Conservation (phyloP, 2,329 filamentous ascomycete genomes). For the Claviceps arundinis region DNA sequence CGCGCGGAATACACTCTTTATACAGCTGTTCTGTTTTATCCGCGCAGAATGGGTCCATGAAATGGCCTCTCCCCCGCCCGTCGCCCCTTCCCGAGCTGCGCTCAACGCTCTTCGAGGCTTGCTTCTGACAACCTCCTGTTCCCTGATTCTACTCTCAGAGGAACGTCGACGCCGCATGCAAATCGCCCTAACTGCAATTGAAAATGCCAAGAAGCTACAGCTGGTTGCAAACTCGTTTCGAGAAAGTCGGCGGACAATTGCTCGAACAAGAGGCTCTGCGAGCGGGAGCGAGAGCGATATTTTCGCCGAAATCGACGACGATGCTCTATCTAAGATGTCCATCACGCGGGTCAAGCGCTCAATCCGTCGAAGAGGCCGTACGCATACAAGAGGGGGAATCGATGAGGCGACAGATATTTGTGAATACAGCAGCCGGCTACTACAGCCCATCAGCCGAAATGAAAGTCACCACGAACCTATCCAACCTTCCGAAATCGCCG, state of each 20-base stretch:
- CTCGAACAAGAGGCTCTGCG: conserved; percentile 13
- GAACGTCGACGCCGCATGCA: conserved; percentile 43
- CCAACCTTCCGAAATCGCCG: background rate
- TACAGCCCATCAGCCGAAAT: background rate
- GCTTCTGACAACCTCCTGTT: conserved; percentile 43
- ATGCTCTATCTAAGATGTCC: conserved; percentile 11
- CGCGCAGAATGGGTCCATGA: conserved; percentile 14
- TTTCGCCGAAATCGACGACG: conserved; percentile 11
- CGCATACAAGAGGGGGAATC: conserved; percentile 2
- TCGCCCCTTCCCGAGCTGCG: conserved; percentile 41
- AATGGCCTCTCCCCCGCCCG: conserved; percentile 34
- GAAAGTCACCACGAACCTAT: background rate
- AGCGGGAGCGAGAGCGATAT: conserved; percentile 9
- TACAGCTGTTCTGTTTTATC: background rate
- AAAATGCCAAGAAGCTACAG: conserved; percentile 39
- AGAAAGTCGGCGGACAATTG: conserved; percentile 16
- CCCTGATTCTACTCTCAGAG: conserved; percentile 40
- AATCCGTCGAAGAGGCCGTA: conserved; percentile 16
- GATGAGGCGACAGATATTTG: background rate
- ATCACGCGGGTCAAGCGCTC: conserved; percentile 11
- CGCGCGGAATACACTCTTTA: background rate
- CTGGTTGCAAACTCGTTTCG: conserved; percentile 14
- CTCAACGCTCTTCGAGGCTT: conserved; percentile 42
- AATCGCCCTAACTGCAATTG: conserved; percentile 33
- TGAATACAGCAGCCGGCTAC: background rate